Evolutionary conservation across 2,329 filamentous ascomycete genomes (phyloP).

Genomic region (Neonectria hederae): DNA sequence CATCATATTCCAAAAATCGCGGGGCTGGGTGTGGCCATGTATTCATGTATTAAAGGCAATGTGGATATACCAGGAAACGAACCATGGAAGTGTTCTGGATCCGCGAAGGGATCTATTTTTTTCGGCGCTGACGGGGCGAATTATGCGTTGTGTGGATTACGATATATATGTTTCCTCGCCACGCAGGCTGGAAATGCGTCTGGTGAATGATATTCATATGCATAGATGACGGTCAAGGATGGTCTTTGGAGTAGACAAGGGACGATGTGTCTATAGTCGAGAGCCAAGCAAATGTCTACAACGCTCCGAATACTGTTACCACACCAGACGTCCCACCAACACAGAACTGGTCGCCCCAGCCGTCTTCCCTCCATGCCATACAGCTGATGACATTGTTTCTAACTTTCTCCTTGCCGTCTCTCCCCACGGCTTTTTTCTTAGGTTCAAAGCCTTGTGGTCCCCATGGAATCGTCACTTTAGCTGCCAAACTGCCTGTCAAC

Average conservation of each 20-base stretch:
- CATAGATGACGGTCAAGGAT: background rate
- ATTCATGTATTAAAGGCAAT: slow-evolving; percentile 23
- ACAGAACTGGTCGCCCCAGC: slow-evolving; percentile 72
- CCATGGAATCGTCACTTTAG: slow-evolving; percentile 69
- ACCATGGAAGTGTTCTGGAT: slow-evolving; percentile 17
- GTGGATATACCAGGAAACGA: slow-evolving; percentile 23
- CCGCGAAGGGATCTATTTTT: slow-evolving; percentile 23
- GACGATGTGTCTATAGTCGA: background rate
- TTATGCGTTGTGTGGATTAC: slow-evolving; percentile 21
- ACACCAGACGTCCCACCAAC: slow-evolving; percentile 72
- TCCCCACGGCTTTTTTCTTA: slow-evolving; percentile 64
- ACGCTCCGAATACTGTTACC: slow-evolving; percentile 68
- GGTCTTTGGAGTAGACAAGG: background rate
- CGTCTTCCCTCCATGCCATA: slow-evolving; percentile 69
- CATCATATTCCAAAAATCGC: background rate
- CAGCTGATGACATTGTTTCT: slow-evolving; percentile 69
- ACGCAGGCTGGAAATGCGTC: slow-evolving; percentile 1
- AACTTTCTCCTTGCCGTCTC: slow-evolving; percentile 68
- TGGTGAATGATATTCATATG: slow-evolving; percentile 1
- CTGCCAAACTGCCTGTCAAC: slow-evolving; percentile 73
- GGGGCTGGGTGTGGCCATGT: slow-evolving; percentile 2
- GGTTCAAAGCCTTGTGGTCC: slow-evolving; percentile 59
- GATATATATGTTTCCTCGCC: background rate
- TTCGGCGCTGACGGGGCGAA: slow-evolving; percentile 35
- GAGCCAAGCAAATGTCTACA: slow-evolving; percentile 33